Conservation (phyloP, 2,329 filamentous ascomycete genomes). For the Colletotrichum sp. region DNA sequence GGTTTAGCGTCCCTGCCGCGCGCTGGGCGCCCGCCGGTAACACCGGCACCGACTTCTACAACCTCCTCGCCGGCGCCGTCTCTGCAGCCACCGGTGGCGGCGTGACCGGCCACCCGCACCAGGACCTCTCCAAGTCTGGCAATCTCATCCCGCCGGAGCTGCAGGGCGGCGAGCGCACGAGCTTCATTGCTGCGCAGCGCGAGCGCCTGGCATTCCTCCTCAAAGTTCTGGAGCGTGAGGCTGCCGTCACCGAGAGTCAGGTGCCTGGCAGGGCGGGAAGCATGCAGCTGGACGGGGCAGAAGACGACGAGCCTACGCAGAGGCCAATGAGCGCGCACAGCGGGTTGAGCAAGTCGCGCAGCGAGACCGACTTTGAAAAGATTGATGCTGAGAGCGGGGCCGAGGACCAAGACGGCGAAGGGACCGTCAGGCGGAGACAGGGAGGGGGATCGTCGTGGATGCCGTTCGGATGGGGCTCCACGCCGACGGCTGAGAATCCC, state of each 20-base stretch:
- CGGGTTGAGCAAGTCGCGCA: conserved; percentile 78
- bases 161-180: conserved; percentile 68
- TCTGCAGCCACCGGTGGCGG: conserved; percentile 61
- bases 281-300: conserved; percentile 19
- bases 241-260: conserved; percentile 59
- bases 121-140: conserved; percentile 31
- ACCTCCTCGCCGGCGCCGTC: conserved; percentile 76
- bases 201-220: conserved; percentile 78
- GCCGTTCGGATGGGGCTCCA: conserved; percentile 49
- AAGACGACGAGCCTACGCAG: conserved; percentile 30
- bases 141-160: conserved; percentile 73
- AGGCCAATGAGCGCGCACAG: conserved; percentile 55
- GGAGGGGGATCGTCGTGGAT: conserved; percentile 48
- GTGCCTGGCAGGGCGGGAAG: conserved; percentile 18
- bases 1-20: conserved; percentile 83
- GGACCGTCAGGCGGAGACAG: conserved; percentile 35
- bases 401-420: conserved; percentile 47
- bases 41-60: conserved; percentile 72
- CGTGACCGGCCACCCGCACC: conserved; percentile 38
- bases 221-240: conserved; percentile 80
- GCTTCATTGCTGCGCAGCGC: conserved; percentile 79
- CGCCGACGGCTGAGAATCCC: conserved; percentile 22
- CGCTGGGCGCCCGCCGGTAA: conserved; percentile 56
- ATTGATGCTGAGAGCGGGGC: conserved; percentile 76
- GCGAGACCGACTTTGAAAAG: conserved; percentile 88